Conservation (phyloP, 1,284 basidiomycete genomes). For the Dichomitus squalens region DNA sequence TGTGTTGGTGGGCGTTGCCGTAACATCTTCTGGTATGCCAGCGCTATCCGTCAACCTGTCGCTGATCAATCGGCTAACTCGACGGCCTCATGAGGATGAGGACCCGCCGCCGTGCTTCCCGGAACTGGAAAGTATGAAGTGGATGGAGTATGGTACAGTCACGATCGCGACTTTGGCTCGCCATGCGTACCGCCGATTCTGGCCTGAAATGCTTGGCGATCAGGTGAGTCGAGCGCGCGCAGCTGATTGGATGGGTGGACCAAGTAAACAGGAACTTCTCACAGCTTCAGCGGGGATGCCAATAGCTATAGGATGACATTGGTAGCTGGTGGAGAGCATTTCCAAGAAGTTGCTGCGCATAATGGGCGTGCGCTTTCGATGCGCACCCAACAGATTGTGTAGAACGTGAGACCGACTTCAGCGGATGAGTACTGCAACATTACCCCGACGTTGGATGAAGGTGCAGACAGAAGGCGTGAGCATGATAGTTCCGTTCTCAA, state of each 20-base stretch:
- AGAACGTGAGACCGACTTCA: no score
- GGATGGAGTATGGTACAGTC: no score
- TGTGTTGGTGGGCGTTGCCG: not conserved
- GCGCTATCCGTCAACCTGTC: not conserved
- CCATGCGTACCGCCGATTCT: no score
- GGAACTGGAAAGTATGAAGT: not conserved
- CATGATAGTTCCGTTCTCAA: conserved; percentile 3
- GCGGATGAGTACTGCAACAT: no score
- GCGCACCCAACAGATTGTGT: not conserved
- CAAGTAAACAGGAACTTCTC: conserved; percentile 2
- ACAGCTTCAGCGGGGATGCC: conserved; percentile 1
- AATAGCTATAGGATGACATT: not conserved
- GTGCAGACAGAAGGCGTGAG: not conserved
- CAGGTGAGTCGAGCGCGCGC: no score
- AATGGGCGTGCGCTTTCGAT: not conserved
- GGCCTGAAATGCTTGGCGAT: no score
- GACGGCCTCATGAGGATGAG: not conserved
- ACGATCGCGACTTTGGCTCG: no score
- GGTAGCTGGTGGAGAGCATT: not conserved
- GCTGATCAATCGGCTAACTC: not conserved
- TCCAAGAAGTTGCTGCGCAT: not conserved
- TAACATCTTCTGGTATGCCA: not conserved
- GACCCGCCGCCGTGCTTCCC: not conserved
- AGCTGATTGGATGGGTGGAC: no score
- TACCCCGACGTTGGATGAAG: not conserved